Base-by-base conservation (phyloP, 805 yeast species). In the Brettanomyces anomalus region DNA sequence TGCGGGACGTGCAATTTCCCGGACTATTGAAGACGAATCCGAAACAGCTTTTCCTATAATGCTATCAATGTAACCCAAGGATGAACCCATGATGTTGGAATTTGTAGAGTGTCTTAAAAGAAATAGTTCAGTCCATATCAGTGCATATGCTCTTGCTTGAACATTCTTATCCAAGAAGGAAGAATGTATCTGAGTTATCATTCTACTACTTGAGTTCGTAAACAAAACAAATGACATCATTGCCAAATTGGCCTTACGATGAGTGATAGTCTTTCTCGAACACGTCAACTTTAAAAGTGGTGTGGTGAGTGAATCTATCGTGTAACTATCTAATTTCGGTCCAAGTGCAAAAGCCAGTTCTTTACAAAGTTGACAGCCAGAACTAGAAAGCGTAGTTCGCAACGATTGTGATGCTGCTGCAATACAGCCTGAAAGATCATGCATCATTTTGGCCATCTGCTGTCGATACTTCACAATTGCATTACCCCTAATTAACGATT, bases 11-110 rank as follows among this genome's bases (percentile, higher is more conserved):
- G 81, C 84, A 0, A 77, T 66, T 52, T 79, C 94, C 49, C 97
- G 71, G 0, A 85, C 96, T 0, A 74, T 65, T 0, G 89, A 86
- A 45, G 83, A 82, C 0, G 96, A 85, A 58, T 89, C 97, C 1
- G 76, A 57, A 1, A 93, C 65, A 17, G 90, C 81, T 50, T 76
- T 79, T 3, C 63, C 46, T 1, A 86, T 54, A 48, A 79, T 65
- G 38, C 68, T 74, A 30, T 68, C 79, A 1, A 80, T 58, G 4
- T 60, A 51, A 15, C 71, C 83, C 8, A 67, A 43, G 11, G 65
- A 39, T 39, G 43, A 39, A 39, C 59, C 64, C 38, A 61, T 55
- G 46, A 64, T 46, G 33, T 46, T 19, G 19, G 47, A 54, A 49
- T 62, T 55, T 6, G 63, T 54, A 26, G 68, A 64, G 52, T 76